Evolutionary conservation across 805 yeast species (phyloP).

Genomic region (Saccharomycopsis fodiens): DNA sequence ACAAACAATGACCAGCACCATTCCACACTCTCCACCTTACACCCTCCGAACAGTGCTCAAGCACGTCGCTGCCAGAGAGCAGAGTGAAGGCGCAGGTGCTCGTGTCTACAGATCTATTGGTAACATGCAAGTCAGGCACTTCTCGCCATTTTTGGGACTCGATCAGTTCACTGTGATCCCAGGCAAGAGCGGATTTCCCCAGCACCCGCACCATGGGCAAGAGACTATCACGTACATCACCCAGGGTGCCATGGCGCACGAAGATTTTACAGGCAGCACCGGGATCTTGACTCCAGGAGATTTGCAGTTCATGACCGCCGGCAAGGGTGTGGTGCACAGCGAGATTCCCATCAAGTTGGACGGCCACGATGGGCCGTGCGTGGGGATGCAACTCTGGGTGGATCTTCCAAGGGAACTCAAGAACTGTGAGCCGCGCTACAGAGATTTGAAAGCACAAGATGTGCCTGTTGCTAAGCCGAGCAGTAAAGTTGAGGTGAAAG

Average conservation of each 20-base stretch:
- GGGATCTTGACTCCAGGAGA: conserved; percentile 79
- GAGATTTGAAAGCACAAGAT: conserved; percentile 36
- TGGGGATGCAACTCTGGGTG: too few species aligned
- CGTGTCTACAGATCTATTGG: conserved; percentile 77
- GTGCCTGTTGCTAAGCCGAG: conserved; percentile 59
- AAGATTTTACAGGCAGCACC: too few species aligned
- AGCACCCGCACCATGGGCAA: too few species aligned
- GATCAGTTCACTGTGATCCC: conserved; percentile 65
- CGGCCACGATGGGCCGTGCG: conserved; percentile 41
- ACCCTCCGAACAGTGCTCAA: conserved; percentile 48
- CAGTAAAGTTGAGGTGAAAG: too few species aligned
- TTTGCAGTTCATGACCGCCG: conserved; percentile 91
- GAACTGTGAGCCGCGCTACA: conserved; percentile 62
- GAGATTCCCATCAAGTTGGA: conserved; percentile 68
- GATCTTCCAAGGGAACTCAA: conserved; percentile 60
- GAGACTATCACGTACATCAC: too few species aligned
- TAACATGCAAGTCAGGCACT: conserved; percentile 54
- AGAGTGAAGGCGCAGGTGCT: conserved; percentile 85
- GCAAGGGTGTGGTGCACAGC: conserved; percentile 76
- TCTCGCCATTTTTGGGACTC: conserved; percentile 75
- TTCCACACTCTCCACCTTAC: too few species aligned
- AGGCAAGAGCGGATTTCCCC: too few species aligned
- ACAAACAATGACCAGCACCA: too few species aligned
- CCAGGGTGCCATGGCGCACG: too few species aligned
- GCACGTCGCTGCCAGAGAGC: conserved; percentile 52